Evolutionary conservation across 306 rosid genomes (phyloP), one percentile per base, ranked within the genome.

Genomic region (Ochetophila trinervis): DNA sequence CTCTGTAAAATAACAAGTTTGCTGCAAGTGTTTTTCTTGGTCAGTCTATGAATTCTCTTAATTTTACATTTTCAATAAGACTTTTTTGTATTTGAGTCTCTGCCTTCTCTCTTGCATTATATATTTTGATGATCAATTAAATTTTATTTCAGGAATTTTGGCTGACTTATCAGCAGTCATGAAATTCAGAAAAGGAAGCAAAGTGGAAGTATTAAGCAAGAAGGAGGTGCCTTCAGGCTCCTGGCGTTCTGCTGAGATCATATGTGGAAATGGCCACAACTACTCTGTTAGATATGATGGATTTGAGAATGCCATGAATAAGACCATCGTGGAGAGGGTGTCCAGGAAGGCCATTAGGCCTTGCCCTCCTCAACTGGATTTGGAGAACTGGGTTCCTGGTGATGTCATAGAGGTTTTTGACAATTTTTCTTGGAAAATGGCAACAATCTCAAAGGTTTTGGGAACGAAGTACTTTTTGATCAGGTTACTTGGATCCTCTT

Each of bases 201-300:
- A 80, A 71, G 97, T 94, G 48, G 99, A 94, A 76, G 91, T 90
- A 21, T 53, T 94, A 61, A 78, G 84, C 82, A 86, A 83, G 81
- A 87, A 76, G 73, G 90, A 84, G 80, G 86, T 76, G 56, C 88
- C 92, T 65, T 83, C 90, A 23, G 97, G 97, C 72, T 78, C 90
- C 57, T 94, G 99, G 99, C 70, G 75, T 54, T 80, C 83, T 74
- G 99, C 89, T 24, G 88, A 86, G 90, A 85, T 94, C 53, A 83
- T 94, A 24, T 68, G 76, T 64, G 89, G 89, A 66, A 84, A 84
- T 56, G 92, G 92, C 61, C 95, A 83, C 74, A 32, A 71, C 62
- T 94, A 85, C 73, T 74, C 83, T 34, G 82, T 94, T 64, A 81
- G 82, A 76, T 90, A 94, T 70, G 91, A 86, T 36, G 87, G 87